Percentiles rank a stretch among this genome's conserved stretches.
These are phyloP conservation scores for Zalaria sp. DNA, from an alignment of 2,329 filamentous ascomycete genomes.

Conservation along the genomic window DNA sequence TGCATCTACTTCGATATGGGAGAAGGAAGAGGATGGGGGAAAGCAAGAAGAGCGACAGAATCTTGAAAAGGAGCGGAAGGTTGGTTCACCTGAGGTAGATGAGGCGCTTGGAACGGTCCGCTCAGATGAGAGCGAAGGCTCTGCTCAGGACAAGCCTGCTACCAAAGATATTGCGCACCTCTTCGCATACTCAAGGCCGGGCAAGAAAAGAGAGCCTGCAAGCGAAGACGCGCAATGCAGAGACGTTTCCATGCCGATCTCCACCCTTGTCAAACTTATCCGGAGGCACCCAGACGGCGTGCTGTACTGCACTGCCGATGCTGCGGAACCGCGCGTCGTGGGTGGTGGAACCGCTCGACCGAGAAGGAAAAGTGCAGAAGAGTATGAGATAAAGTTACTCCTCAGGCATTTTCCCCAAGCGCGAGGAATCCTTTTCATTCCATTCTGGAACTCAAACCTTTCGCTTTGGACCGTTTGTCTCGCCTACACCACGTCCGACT, in stretches of 20 bases:
- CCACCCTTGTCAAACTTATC: not conserved
- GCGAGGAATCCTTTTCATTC: conserved; percentile 34
- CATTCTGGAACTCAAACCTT: conserved; percentile 33
- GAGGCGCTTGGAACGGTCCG: not conserved
- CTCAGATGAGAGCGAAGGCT: not conserved
- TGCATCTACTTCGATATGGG: conserved; percentile 8
- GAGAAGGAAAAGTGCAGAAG: not conserved
- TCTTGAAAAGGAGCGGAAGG: not conserved
- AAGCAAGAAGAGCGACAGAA: not conserved
- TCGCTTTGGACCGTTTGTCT: conserved; percentile 15
- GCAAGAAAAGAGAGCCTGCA: not conserved
- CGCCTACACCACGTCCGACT: conserved; percentile 29
- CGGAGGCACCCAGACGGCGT: not conserved
- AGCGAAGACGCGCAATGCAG: not conserved
- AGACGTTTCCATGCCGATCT: not conserved
- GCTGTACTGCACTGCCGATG: not conserved
- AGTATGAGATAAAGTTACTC: conserved; percentile 9
- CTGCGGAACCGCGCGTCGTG: too few relatives aligned
- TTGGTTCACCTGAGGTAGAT: not conserved
- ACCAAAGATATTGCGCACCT: not conserved
- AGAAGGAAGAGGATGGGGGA: not conserved
- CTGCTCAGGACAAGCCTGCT: not conserved
- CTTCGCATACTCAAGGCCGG: not conserved
- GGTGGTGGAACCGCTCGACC: too few relatives aligned
- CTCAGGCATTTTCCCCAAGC: conserved; percentile 27